These are phyloP conservation scores for Fusarium foetens DNA, from an alignment of 2,329 filamentous ascomycete genomes.

Conservation along the genomic window DNA sequence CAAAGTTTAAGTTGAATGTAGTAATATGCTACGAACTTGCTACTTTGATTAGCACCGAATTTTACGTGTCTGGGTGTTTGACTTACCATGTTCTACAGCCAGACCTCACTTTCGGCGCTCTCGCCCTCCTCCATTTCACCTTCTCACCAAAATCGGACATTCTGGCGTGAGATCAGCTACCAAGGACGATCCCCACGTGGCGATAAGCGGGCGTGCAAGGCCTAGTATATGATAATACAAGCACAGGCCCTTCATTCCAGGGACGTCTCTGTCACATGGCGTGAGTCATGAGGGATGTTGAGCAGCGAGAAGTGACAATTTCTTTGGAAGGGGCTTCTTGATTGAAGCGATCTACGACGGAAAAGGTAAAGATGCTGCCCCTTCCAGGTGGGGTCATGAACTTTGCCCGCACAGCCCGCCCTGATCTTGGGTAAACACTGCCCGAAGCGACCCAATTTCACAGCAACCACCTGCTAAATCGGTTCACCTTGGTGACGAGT, in stretches of 20 bases:
- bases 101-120: constrained; percentile 15
- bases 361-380: neutral
- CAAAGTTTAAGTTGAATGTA: accelerated
- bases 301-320: neutral
- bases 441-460: neutral
- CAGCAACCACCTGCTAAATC: neutral
- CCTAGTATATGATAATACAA: neutral
- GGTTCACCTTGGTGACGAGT: neutral
- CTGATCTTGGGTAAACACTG: neutral
- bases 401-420: neutral
- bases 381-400: neutral
- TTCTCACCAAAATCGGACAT: neutral
- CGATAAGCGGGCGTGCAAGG: neutral
- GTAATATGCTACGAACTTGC: neutral
- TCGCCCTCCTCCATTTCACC: constrained; percentile 10
- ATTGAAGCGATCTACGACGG: neutral
- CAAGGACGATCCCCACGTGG: neutral
- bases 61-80: accelerated
- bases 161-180: neutral
- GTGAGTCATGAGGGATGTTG: neutral
- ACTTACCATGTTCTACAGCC: constrained; percentile 25
- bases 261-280: neutral
- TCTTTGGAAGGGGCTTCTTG: neutral
- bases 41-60: neutral
- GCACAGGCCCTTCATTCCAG: neutral